Evolutionary conservation across 192 early-diverging fungal species (phyloP).

Genomic region (Haplosporangium gracile): DNA sequence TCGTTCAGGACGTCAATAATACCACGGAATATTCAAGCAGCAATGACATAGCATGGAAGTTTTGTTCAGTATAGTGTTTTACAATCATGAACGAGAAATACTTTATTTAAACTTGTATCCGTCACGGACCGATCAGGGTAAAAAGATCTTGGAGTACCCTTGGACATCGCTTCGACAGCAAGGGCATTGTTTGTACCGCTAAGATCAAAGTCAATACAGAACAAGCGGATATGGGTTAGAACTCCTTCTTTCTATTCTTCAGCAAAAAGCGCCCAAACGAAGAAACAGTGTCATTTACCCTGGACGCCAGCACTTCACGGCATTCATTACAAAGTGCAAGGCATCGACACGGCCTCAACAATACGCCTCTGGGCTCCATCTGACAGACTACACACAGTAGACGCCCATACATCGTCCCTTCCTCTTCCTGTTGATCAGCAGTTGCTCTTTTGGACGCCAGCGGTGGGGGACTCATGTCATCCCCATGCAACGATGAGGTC

Average conservation of each 20-base stretch:
- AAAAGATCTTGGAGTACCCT: slow-evolving; percentile 50
- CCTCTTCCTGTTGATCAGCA: neutral
- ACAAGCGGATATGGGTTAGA: neutral
- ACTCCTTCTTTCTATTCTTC: no score
- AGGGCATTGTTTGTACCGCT: slow-evolving; percentile 55
- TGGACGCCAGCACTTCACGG: slow-evolving; percentile 47
- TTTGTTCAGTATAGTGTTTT: neutral
- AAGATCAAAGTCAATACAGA: neutral
- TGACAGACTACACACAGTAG: slow-evolving; percentile 51
- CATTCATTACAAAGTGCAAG: slow-evolving; percentile 54
- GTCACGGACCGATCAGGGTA: slow-evolving; percentile 22
- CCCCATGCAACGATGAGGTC: neutral
- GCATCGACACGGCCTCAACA: slow-evolving; percentile 49
- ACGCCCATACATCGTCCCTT: slow-evolving; percentile 30
- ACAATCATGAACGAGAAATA: no score
- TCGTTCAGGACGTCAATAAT: neutral
- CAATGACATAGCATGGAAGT: neutral
- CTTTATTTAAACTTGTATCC: neutral
- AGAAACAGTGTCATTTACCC: slow-evolving; percentile 18
- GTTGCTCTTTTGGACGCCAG: slow-evolving; percentile 8
- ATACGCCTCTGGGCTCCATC: slow-evolving; percentile 40
- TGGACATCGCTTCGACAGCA: slow-evolving; percentile 54
- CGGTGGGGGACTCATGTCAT: slow-evolving; percentile 19
- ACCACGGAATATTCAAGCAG: neutral
- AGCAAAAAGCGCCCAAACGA: neutral